These are phyloP conservation scores for Penicillium robsamsonii DNA, from an alignment of 495 filamentous ascomycete genomes.

Conservation along the genomic window DNA sequence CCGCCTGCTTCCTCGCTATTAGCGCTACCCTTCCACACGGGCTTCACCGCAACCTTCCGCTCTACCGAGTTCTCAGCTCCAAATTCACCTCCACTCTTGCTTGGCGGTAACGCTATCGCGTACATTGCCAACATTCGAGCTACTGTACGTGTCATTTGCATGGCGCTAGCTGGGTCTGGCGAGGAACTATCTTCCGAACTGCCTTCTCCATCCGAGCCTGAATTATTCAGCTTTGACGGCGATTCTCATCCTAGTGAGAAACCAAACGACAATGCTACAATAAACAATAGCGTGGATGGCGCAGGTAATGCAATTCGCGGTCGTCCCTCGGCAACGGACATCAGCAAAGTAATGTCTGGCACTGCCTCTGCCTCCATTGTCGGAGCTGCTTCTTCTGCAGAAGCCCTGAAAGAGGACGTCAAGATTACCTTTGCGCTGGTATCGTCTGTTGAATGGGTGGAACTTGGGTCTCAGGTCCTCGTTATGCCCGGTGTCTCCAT, in stretches of 20 bases:
- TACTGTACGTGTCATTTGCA: conserved; percentile 64
- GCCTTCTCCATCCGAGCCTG: conserved; percentile 42
- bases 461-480: conserved; percentile 74
- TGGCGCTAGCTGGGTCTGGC: conserved; percentile 36
- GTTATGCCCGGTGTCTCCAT: conserved; percentile 63
- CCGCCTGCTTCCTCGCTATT: conserved; percentile 12
- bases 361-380: background rate
- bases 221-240: conserved; percentile 66
- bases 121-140: conserved; percentile 88
- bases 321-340: conserved; percentile 20
- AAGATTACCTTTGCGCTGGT: conserved; percentile 75
- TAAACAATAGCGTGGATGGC: background rate
- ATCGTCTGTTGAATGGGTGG: conserved; percentile 79
- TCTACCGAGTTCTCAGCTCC: conserved; percentile 40
- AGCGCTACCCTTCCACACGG: conserved; percentile 43
- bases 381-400: conserved; percentile 20
- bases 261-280: background rate
- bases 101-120: conserved; percentile 67
- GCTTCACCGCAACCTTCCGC: conserved; percentile 49
- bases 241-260: conserved; percentile 41
- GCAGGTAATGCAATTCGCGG: conserved; percentile 4
- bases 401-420: conserved; percentile 37
- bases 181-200: conserved; percentile 33
- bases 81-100: conserved; percentile 44
- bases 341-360: conserved; percentile 26